These are phyloP conservation scores for Acanthamoeba lenticulata DNA, from an alignment of 208 protist genomes.

Conservation along the genomic window DNA sequence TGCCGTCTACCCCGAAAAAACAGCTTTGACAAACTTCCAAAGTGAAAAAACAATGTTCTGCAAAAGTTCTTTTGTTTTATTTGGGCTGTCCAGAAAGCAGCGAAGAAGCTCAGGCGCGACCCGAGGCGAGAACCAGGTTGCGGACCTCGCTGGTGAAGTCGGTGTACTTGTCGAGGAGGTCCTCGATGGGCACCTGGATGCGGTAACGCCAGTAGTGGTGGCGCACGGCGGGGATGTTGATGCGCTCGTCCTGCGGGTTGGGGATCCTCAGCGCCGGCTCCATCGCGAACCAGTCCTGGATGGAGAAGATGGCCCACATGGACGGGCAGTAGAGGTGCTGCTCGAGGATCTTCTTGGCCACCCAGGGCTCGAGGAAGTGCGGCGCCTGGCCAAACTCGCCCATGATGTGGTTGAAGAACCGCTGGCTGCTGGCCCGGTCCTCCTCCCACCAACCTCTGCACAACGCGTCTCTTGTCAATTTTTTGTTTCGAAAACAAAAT, in stretches of 20 bases:
- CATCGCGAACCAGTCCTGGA: conserved; percentile 75
- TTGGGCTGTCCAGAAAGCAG: background rate
- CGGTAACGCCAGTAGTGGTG: conserved; percentile 81
- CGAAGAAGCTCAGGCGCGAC: background rate
- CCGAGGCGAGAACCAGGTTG: background rate
- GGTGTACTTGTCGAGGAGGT: conserved; percentile 62
- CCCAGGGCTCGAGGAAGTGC: conserved; percentile 74
- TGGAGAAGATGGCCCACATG: conserved; percentile 79
- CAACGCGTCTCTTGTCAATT: background rate
- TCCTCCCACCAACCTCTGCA: conserved; percentile 81
- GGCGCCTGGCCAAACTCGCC: conserved; percentile 76
- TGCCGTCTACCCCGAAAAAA: too few relatives aligned
- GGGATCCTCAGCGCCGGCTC: conserved; percentile 33
- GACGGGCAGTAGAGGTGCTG: conserved; percentile 76
- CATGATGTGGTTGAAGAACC: conserved; percentile 76
- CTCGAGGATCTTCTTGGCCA: conserved; percentile 71
- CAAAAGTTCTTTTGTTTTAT: too few relatives aligned
- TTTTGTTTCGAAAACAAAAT: too few relatives aligned
- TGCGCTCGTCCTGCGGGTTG: conserved; percentile 80
- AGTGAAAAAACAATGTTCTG: background rate
- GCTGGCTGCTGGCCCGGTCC: conserved; percentile 69
- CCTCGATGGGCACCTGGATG: conserved; percentile 67
- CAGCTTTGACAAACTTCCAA: too few relatives aligned
- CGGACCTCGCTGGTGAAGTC: conserved; percentile 63
- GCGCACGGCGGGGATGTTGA: conserved; percentile 79